These are phyloP conservation scores for Cudoniella acicularis DNA, from an alignment of 495 filamentous ascomycete genomes.

Conservation along the genomic window DNA sequence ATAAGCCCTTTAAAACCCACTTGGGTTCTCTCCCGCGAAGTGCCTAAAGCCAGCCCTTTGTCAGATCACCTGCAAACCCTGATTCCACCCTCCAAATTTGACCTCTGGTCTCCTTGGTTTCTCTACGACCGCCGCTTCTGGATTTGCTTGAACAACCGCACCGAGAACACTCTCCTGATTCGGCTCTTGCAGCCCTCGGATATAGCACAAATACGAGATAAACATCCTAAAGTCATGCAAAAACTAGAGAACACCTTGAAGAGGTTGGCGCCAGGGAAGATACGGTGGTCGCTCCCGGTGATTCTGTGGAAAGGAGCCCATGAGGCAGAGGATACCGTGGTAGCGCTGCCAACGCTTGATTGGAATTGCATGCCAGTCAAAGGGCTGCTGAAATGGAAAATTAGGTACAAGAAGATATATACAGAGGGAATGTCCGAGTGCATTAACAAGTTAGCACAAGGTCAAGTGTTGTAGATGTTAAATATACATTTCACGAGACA, in stretches of 20 bases:
- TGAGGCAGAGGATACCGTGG: constrained; percentile 33
- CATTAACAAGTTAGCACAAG: neutral
- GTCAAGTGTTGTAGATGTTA: too few relatives aligned
- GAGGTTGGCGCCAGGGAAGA: constrained; percentile 10
- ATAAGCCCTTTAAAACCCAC: neutral
- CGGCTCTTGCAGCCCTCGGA: constrained; percentile 38
- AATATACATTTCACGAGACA: too few relatives aligned
- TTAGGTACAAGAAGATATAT: constrained; percentile 46
- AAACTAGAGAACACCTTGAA: constrained; percentile 22
- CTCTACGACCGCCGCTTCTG: constrained; percentile 86
- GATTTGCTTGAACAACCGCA: constrained; percentile 54
- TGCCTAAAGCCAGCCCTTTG: too few relatives aligned
- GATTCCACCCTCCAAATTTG: neutral
- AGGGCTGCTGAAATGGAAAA: constrained; percentile 39
- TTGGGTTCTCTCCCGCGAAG: neutral
- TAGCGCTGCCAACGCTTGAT: constrained; percentile 50
- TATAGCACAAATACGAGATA: neutral
- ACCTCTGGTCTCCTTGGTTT: constrained; percentile 36
- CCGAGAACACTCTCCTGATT: constrained; percentile 36
- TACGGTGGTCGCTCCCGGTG: constrained; percentile 4
- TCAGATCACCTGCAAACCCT: too few relatives aligned
- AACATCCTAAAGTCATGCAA: neutral
- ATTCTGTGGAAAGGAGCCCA: neutral
- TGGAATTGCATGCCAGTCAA: too few relatives aligned
- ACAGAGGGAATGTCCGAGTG: constrained; percentile 20